Evolutionary conservation across 192 early-diverging fungal genomes (phyloP), one percentile per base, ranked within the genome.

Genomic region (Coemansia sp.): DNA sequence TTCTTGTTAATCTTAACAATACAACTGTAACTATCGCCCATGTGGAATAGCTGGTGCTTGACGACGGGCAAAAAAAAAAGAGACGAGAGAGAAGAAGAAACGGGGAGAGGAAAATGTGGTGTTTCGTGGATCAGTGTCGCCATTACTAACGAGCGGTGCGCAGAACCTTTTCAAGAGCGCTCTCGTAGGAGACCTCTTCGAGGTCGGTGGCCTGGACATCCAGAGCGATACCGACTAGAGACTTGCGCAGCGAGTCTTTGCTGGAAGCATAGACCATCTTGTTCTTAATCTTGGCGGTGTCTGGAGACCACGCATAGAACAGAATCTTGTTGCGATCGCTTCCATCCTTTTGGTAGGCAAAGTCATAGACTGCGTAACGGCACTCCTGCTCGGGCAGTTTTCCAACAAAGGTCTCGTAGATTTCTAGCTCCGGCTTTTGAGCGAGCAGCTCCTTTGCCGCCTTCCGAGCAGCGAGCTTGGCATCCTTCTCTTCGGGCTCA

Each of bases 201-300:
- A 70, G 41, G 67, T 96, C 96, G 65, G 95, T 98, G 70, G 90
- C 92, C 86, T 98, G 96, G 67, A 97, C 76, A 65, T 94, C 93
- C 43, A 79, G 74, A 63, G 79, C 87, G 66, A 96, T 68, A 54
- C 94, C 95, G 41, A 88, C 86, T 29, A 96, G 88, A 67, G 82
- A 78, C 75, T 85, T 89, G 75, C 90, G 88, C 44, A 98, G 74
- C 57, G 87, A 91, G 47, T 91, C 89, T 83, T 94, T 97, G 84
- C 86, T 89, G 38, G 92, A 88, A 29, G 96, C 89, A 85, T 96
- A 97, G 72, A 96, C 54, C 96, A 98, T 98, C 89, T 96, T 96
- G 75, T 84, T 64, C 76, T 87, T 89, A 67, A 96, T 82, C 72
- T 86, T 90, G 31, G 94, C 86, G 5, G 62, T 80, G 66, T 96